These are phyloP conservation scores for Cylindrodendrum hubeiense DNA, from an alignment of 2,329 filamentous ascomycete genomes.

Conservation along the genomic window DNA sequence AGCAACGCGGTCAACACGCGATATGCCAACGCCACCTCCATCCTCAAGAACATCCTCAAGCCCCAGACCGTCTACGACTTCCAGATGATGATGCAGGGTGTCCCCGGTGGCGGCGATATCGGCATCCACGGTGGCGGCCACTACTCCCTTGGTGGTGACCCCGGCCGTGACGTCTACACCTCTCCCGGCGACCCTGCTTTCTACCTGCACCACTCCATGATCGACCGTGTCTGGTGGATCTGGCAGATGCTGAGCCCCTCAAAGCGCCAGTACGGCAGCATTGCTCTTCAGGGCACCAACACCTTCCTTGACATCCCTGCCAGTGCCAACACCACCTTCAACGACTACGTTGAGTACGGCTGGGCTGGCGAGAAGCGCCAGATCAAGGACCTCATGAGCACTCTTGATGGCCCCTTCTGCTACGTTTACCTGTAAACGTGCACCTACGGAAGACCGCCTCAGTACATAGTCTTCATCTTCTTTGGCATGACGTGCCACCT, in stretches of 20 bases:
- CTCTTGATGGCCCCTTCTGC: conserved; percentile 50
- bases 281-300: conserved; percentile 40
- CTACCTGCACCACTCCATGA: conserved; percentile 49
- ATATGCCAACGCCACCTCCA: conserved; percentile 44
- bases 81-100: conserved; percentile 59
- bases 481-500: conserved; percentile 3
- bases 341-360: conserved; percentile 45
- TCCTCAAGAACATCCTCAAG: conserved; percentile 53
- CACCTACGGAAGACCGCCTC: not conserved
- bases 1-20: conserved; percentile 40
- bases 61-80: conserved; percentile 54
- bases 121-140: conserved; percentile 55
- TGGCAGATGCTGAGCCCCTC: conserved; percentile 47
- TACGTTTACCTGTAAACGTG: conserved; percentile 47
- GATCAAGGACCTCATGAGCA: conserved; percentile 50
- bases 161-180: conserved; percentile 54
- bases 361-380: conserved; percentile 37
- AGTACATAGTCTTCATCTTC: conserved; percentile 9
- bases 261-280: conserved; percentile 35
- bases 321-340: conserved; percentile 40
- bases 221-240: conserved; percentile 46
- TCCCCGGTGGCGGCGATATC: conserved; percentile 41
- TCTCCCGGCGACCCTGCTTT: conserved; percentile 54
- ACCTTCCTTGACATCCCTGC: conserved; percentile 41
- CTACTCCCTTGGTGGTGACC: conserved; percentile 56